phyloP scores from a whole-genome alignment of 2,329 filamentous ascomycete species.

The Pseudocercospora musae region DNA sequence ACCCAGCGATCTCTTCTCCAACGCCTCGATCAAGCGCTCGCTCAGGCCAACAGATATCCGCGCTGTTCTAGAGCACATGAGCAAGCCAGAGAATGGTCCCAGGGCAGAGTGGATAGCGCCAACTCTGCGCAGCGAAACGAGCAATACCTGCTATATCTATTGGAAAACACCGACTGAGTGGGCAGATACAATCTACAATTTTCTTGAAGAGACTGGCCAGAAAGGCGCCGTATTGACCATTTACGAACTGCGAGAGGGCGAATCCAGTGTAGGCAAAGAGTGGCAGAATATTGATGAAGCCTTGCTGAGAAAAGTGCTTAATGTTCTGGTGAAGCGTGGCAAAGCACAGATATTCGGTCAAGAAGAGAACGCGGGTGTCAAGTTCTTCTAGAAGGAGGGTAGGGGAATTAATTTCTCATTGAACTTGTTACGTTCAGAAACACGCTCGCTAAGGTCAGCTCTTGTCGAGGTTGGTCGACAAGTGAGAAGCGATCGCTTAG shows the following conservation, averaged over 20 bases:
- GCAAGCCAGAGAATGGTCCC: slow-evolving; percentile 49
- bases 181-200: slow-evolving; percentile 73
- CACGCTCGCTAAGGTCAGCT: neutral
- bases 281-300: slow-evolving; percentile 66
- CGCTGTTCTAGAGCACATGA: slow-evolving; percentile 57
- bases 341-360: slow-evolving; percentile 91
- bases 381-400: slow-evolving; percentile 73
- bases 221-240: slow-evolving; percentile 85
- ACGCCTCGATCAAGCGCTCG: slow-evolving; percentile 42
- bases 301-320: slow-evolving; percentile 73
- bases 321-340: slow-evolving; percentile 79
- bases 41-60: slow-evolving; percentile 53
- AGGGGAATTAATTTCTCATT: neutral
- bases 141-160: slow-evolving; percentile 68
- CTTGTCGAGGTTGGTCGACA: neutral
- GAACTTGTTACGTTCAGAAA: neutral
- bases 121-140: slow-evolving; percentile 37
- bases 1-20: slow-evolving; percentile 50
- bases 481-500: neutral
- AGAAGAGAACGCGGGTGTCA: slow-evolving; percentile 85
- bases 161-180: slow-evolving; percentile 90
- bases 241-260: slow-evolving; percentile 88
- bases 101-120: slow-evolving; percentile 59
- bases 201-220: slow-evolving; percentile 83
- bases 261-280: slow-evolving; percentile 59